A percentile compares a stretch with the other conserved stretches of the same genome.
These are phyloP conservation scores for Fusarium scirpi DNA, from an alignment of 2,329 filamentous ascomycete species.

Conservation along the genomic window DNA sequence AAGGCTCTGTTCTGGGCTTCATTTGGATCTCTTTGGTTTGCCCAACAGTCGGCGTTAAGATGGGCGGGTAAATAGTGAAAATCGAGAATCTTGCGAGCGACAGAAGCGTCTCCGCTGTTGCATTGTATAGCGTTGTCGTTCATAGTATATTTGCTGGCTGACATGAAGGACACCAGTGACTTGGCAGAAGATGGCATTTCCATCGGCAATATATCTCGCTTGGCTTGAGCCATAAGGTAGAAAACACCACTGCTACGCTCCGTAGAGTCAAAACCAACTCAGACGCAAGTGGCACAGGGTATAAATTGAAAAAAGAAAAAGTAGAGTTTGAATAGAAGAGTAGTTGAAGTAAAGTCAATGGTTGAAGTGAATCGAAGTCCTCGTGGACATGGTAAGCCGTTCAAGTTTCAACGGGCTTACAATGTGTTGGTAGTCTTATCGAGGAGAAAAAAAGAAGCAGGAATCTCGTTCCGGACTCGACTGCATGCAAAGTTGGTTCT, in stretches of 20 bases:
- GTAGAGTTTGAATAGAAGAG: background rate
- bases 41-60: slow-evolving; percentile 49
- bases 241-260: slow-evolving; percentile 18
- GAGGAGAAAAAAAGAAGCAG: slow-evolving; percentile 19
- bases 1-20: slow-evolving; percentile 15
- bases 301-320: slow-evolving; percentile 10
- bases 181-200: background rate
- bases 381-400: slow-evolving; percentile 28
- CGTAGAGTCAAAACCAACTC: background rate
- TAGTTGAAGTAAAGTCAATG: background rate
- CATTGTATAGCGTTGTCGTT: background rate
- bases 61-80: slow-evolving; percentile 35
- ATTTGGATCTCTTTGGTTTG: slow-evolving; percentile 29
- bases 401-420: slow-evolving; percentile 5
- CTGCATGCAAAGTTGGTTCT: slow-evolving; percentile 37
- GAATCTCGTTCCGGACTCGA: slow-evolving; percentile 33
- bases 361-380: slow-evolving; percentile 8
- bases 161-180: background rate
- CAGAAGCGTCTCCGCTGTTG: slow-evolving; percentile 13
- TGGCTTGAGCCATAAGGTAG: slow-evolving; percentile 28
- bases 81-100: slow-evolving; percentile 8
- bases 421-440: slow-evolving; percentile 16
- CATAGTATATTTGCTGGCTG: too few relatives aligned
- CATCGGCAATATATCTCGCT: slow-evolving; percentile 15
- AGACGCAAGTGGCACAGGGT: slow-evolving; percentile 1